phyloP scores from a whole-genome alignment of 805 yeast genomes.

The Barnettozyma vustinii region DNA sequence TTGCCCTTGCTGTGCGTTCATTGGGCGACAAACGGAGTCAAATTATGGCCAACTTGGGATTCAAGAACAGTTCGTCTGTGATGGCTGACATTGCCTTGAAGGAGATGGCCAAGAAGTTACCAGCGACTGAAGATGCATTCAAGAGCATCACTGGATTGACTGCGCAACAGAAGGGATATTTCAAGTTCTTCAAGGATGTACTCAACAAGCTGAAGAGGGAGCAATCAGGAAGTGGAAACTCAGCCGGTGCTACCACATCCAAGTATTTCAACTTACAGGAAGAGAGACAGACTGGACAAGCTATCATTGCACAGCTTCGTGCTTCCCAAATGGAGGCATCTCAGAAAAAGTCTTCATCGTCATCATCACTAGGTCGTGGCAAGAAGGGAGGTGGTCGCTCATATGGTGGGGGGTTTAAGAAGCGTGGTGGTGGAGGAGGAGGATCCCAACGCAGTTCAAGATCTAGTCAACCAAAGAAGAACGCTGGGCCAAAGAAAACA shows the following conservation, averaged over 20 bases:
- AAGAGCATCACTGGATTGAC: constrained; percentile 31
- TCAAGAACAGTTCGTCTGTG: constrained; percentile 29
- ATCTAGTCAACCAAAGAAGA: neutral
- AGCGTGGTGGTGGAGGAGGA: neutral
- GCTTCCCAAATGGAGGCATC: constrained; percentile 17
- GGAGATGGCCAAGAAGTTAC: constrained; percentile 52
- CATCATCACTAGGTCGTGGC: neutral
- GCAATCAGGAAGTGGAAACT: neutral
- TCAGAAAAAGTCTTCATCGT: neutral
- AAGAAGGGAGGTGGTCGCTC: neutral
- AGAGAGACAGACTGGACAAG: constrained; percentile 13
- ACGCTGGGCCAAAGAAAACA: neutral
- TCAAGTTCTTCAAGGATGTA: constrained; percentile 34
- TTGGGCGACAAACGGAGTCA: constrained; percentile 39
- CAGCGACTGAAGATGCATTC: constrained; percentile 44
- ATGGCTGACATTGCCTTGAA: constrained; percentile 38
- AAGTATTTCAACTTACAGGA: constrained; percentile 14
- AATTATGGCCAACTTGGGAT: constrained; percentile 37
- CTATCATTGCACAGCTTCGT: constrained; percentile 17
- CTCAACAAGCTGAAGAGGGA: constrained; percentile 21
- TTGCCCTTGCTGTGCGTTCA: constrained; percentile 15
- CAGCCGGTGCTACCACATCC: constrained; percentile 15
- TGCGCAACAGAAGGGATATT: constrained; percentile 25
- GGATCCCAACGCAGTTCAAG: neutral
- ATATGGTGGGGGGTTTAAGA: neutral